Percentiles rank a stretch among this genome's conserved stretches.
phyloP scores from a whole-genome alignment of 345 rosid species.

The Hypericum perforatum region DNA sequence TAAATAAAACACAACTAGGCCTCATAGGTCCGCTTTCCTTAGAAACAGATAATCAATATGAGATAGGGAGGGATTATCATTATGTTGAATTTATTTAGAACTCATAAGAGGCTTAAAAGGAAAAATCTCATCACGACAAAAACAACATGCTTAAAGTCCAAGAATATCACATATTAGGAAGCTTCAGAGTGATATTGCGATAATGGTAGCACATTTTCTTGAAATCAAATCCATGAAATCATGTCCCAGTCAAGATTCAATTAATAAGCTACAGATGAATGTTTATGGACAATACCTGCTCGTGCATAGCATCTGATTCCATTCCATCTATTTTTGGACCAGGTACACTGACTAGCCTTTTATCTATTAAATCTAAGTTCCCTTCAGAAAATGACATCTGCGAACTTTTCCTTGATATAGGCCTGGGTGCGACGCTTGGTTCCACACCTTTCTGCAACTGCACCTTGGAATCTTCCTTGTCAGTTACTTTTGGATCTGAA shows the following conservation, averaged over 20 bases:
- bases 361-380: slow-evolving; percentile 25
- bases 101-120: too few species aligned
- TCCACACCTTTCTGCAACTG: slow-evolving; percentile 19
- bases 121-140: too few species aligned
- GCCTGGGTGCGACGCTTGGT: slow-evolving; percentile 20
- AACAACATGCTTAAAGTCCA: too few species aligned
- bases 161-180: too few species aligned
- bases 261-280: background rate
- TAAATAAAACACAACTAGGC: too few species aligned
- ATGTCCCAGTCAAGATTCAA: background rate
- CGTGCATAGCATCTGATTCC: slow-evolving; percentile 27
- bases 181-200: too few species aligned
- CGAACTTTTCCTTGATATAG: slow-evolving; percentile 26
- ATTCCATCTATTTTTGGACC: slow-evolving; percentile 26
- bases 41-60: too few species aligned
- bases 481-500: slow-evolving; percentile 38
- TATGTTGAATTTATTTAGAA: too few species aligned
- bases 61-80: too few species aligned
- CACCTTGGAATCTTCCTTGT: slow-evolving; percentile 20
- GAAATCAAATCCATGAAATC: background rate
- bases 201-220: background rate
- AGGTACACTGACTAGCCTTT: slow-evolving; percentile 19
- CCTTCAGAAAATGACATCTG: slow-evolving; percentile 23
- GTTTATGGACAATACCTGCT: slow-evolving; percentile 33
- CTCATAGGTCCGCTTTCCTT: too few species aligned